A percentile compares a stretch with the other conserved stretches of the same genome.
Evolutionary conservation across 176 grass and related monocot genomes (phyloP).

Genomic region (Oryza glaberrima): DNA sequence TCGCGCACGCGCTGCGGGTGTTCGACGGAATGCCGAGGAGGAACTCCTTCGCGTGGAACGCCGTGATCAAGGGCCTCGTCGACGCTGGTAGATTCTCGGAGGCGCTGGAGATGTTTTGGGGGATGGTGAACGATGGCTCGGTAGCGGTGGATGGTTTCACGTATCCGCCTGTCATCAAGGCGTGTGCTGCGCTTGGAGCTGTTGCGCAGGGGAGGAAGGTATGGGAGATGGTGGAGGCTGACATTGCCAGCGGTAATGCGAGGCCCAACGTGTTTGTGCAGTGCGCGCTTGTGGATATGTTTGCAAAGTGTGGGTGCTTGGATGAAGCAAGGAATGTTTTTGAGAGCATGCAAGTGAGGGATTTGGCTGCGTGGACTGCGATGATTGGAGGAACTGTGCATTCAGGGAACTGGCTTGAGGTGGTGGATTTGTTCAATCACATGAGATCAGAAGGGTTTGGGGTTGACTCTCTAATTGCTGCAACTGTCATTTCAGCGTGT

Average conservation of each 20-base stretch:
- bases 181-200: slow-evolving; percentile 41
- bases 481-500: slow-evolving; percentile 60
- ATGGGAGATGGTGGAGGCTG: not conserved
- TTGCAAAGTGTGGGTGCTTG: slow-evolving; percentile 61
- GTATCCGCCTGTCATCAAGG: slow-evolving; percentile 62
- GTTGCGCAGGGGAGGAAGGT: slow-evolving; percentile 49
- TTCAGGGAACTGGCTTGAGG: slow-evolving; percentile 44
- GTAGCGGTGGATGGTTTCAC: slow-evolving; percentile 47
- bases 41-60: slow-evolving; percentile 71
- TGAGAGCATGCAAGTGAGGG: slow-evolving; percentile 51
- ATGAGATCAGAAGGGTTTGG: slow-evolving; percentile 48
- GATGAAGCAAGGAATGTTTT: slow-evolving; percentile 53
- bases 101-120: slow-evolving; percentile 39
- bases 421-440: slow-evolving; percentile 35
- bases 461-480: slow-evolving; percentile 55
- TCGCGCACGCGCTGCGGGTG: slow-evolving; percentile 29
- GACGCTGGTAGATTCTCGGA: slow-evolving; percentile 35
- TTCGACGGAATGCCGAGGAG: slow-evolving; percentile 51
- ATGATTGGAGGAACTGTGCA: slow-evolving; percentile 52
- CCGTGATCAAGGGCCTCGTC: slow-evolving; percentile 53
- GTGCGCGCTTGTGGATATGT: slow-evolving; percentile 66
- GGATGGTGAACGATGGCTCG: slow-evolving; percentile 20
- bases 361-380: slow-evolving; percentile 54
- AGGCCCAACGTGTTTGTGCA: slow-evolving; percentile 50
- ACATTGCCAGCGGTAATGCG: not conserved